A percentile compares a stretch with the other conserved stretches of the same genome.
These are phyloP conservation scores for Annulohypoxylon nitens DNA, from an alignment of 495 filamentous ascomycete species.

Conservation along the genomic window DNA sequence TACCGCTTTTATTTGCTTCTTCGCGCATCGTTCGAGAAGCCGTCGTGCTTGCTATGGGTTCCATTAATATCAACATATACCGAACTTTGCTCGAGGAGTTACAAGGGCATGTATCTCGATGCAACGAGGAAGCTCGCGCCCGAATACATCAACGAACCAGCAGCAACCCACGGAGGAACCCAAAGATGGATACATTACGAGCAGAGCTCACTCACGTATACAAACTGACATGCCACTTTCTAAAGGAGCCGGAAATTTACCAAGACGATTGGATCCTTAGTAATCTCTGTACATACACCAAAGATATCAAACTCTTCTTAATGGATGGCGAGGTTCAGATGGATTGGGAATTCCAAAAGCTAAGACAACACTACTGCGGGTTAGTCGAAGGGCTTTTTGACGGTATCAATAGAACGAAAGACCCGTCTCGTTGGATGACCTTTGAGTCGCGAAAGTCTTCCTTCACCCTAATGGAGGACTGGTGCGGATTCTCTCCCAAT, in stretches of 20 bases:
- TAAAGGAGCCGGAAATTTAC: slow-evolving; percentile 82
- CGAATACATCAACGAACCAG: slow-evolving; percentile 84
- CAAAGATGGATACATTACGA: slow-evolving; percentile 84
- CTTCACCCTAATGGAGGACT: slow-evolving; percentile 97
- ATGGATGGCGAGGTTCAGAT: slow-evolving; percentile 95
- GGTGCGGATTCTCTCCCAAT: slow-evolving; percentile 97
- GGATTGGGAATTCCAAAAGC: slow-evolving; percentile 94
- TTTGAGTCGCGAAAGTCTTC: slow-evolving; percentile 94
- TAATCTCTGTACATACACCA: slow-evolving; percentile 90
- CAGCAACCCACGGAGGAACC: slow-evolving; percentile 80
- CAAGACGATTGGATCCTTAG: slow-evolving; percentile 93
- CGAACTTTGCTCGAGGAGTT: slow-evolving; percentile 90
- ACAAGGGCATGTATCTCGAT: slow-evolving; percentile 81
- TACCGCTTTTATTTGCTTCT: slow-evolving; percentile 84
- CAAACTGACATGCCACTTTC: slow-evolving; percentile 91
- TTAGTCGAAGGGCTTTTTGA: slow-evolving; percentile 93
- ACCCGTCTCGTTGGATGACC: slow-evolving; percentile 91
- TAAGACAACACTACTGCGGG: slow-evolving; percentile 93
- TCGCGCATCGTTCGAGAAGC: slow-evolving; percentile 85
- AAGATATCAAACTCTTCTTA: slow-evolving; percentile 91
- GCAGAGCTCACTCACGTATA: slow-evolving; percentile 97
- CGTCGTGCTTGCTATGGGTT: slow-evolving; percentile 91
- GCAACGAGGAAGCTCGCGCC: slow-evolving; percentile 90
- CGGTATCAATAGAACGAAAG: slow-evolving; percentile 86
- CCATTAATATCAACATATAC: slow-evolving; percentile 96